Conservation (phyloP, 331 rosid species). For the Telfairia occidentalis region DNA sequence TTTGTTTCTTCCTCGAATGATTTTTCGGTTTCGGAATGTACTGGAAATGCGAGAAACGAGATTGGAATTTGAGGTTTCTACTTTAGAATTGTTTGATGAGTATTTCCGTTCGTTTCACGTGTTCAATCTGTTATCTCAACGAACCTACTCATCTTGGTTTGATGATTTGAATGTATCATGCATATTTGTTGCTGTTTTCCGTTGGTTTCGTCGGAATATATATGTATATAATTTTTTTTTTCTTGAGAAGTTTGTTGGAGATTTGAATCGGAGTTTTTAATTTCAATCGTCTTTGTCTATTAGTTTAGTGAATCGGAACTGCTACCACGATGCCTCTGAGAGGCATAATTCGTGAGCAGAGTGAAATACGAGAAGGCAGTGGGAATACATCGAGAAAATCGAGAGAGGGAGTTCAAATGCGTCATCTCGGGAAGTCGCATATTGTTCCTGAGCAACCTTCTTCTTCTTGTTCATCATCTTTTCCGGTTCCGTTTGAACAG, state of each 20-base stretch:
- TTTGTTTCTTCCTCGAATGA: neutral
- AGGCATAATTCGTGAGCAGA: conserved; percentile 40
- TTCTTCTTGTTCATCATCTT: conserved; percentile 7
- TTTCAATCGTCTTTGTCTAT: neutral
- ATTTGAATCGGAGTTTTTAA: neutral
- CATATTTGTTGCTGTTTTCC: neutral
- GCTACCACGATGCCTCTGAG: conserved; percentile 41
- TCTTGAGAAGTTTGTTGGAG: neutral
- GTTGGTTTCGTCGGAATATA: neutral
- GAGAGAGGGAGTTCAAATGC: conserved; percentile 27
- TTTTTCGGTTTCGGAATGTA: neutral
- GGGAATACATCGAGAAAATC: conserved; percentile 42
- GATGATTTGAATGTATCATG: neutral
- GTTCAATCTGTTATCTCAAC: neutral
- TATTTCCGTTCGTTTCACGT: neutral
- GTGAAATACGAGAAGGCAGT: conserved; percentile 44
- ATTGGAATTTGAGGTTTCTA: neutral
- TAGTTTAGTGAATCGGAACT: conserved; percentile 14
- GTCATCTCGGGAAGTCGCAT: conserved; percentile 52
- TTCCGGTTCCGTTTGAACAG: conserved; percentile 17
- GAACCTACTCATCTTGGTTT: neutral
- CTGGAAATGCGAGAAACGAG: neutral
- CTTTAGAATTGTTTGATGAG: neutral
- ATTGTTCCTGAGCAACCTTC: conserved; percentile 63
- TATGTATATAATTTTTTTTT: too few relatives aligned